Evolutionary conservation across 495 filamentous ascomycete species (phyloP), one percentile per base, ranked within the genome.

Genomic region (Elasticomyces elasticus): DNA sequence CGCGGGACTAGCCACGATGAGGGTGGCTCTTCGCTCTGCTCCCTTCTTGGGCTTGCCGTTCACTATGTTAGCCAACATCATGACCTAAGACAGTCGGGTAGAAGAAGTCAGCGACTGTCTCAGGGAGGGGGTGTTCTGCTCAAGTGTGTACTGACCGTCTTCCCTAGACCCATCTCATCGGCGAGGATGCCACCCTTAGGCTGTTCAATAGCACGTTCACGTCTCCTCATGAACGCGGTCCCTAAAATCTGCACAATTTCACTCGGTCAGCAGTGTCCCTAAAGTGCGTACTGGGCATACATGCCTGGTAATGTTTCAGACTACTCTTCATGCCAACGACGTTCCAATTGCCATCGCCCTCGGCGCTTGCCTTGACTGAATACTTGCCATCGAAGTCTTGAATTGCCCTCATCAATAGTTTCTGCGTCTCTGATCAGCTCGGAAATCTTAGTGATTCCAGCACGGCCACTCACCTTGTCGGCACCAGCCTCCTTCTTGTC

Each of bases 101-200:
- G n/a, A n/a, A n/a, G n/a, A n/a, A n/a, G n/a, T n/a, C n/a, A n/a
- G n/a, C n/a, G n/a, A n/a, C n/a, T n/a, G n/a, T n/a, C n/a, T n/a
- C n/a, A n/a, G n/a, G n/a, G n/a, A n/a, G n/a, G n/a, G n/a, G n/a
- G n/a, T n/a, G n/a, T n/a, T n/a, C n/a, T n/a, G n/a, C n/a, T n/a
- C n/a, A n/a, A n/a, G n/a, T n/a, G n/a, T n/a, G n/a, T n/a, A n/a
- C n/a, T n/a, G n/a, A n/a, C 73, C 67, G 6, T 80, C 50, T 74
- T 87, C 0, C 84, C 84, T 1, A 85, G 64, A 0, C 83, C 82
- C 81, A 85, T 85, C 17, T 69, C 64, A 59, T 86, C 81, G 0
- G 74, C 76, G 0, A 79, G 58, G 7, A 85, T 64, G 0, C 82
- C 80, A 0, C 81, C 80, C 22, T 62, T 63, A 0, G 79, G 77